These are phyloP conservation scores for Teratosphaeria pseudoeucalypti DNA, from an alignment of 2,329 filamentous ascomycete species.

Conservation along the genomic window DNA sequence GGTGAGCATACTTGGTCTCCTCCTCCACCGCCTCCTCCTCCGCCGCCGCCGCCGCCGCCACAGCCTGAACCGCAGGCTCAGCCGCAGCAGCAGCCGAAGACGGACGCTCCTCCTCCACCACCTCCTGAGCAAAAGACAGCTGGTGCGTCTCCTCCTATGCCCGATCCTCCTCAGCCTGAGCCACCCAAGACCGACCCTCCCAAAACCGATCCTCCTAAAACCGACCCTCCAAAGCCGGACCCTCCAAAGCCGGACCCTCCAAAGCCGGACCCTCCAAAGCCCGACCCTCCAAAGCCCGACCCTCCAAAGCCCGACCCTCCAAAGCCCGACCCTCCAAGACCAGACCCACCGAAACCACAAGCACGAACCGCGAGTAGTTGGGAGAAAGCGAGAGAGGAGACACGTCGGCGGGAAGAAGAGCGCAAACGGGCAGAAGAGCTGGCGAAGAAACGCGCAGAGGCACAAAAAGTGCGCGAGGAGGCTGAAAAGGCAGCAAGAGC, in stretches of 20 bases:
- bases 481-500: constrained; percentile 35
- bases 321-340: constrained; percentile 12
- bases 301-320: constrained; percentile 10
- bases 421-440: constrained; percentile 48
- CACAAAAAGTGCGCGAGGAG: constrained; percentile 40
- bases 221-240: constrained; percentile 9
- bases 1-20: constrained; percentile 2
- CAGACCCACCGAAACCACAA: constrained; percentile 12
- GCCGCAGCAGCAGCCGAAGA: constrained; percentile 2
- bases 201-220: constrained; percentile 11
- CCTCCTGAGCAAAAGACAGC: constrained; percentile 1
- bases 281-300: constrained; percentile 9
- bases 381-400: constrained; percentile 62
- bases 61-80: constrained; percentile 8
- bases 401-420: constrained; percentile 52
- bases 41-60: constrained; percentile 8
- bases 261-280: constrained; percentile 10
- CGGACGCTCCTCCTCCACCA: constrained; percentile 5
- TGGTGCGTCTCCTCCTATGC: constrained; percentile 3
- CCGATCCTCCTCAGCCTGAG: constrained; percentile 13
- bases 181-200: constrained; percentile 7
- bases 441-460: constrained; percentile 48
- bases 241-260: constrained; percentile 15
- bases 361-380: constrained; percentile 32
- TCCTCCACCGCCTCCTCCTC: constrained; percentile 8